Conservation (phyloP, 768 basidiomycete genomes). For the Mycena leptocephala region DNA sequence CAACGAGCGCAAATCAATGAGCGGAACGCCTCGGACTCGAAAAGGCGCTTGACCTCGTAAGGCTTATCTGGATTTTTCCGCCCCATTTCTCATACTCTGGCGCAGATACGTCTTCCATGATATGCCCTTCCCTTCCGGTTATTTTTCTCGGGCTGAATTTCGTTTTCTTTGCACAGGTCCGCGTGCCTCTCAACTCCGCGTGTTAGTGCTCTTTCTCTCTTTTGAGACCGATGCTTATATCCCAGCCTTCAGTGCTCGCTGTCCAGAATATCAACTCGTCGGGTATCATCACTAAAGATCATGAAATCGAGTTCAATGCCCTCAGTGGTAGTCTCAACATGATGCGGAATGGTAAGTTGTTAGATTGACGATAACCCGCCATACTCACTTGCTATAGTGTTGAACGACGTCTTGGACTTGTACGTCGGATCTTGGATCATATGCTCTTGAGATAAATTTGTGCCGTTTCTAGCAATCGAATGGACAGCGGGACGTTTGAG, state of each 20-base stretch:
- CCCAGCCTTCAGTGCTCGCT: conserved; percentile 69
- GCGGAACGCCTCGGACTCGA: conserved; percentile 84
- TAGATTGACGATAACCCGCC: neutral
- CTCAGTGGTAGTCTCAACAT: conserved; percentile 86
- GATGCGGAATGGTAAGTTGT: conserved; percentile 85
- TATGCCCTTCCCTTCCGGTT: conserved; percentile 52
- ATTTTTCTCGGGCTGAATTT: conserved; percentile 12
- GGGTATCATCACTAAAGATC: conserved; percentile 78
- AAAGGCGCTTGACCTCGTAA: conserved; percentile 85
- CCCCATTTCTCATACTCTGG: neutral
- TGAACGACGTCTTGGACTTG: conserved; percentile 87
- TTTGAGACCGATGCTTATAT: conserved; percentile 10
- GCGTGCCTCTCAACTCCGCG: conserved; percentile 87
- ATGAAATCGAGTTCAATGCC: conserved; percentile 92
- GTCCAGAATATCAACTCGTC: conserved; percentile 94
- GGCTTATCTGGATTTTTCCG: conserved; percentile 45
- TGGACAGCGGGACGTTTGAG: conserved; percentile 91
- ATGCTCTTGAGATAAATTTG: neutral
- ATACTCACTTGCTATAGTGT: conserved; percentile 58
- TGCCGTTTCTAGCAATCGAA: conserved; percentile 72
- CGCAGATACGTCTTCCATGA: conserved; percentile 85
- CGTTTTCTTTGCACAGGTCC: conserved; percentile 69
- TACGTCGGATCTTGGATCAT: conserved; percentile 50
- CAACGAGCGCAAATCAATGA: conserved; percentile 87
- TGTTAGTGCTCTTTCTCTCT: conserved; percentile 54